phyloP scores from a whole-genome alignment of 2,329 filamentous ascomycete species.

The Madurella fahalii region DNA sequence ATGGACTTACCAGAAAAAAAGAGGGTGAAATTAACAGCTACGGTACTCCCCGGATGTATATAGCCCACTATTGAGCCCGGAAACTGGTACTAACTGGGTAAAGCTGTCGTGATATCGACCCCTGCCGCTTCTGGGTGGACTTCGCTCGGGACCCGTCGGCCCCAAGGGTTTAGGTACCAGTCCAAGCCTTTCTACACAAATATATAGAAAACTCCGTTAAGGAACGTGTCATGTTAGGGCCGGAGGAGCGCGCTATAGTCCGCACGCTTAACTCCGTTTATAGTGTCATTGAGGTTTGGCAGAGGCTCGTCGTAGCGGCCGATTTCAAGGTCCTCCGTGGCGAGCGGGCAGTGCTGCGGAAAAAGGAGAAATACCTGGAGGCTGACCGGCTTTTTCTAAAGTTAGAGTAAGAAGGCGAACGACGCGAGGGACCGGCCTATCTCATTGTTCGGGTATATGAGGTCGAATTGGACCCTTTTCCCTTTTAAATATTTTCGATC shows the following conservation, averaged over 20 bases:
- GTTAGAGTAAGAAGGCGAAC: slow-evolving; percentile 8
- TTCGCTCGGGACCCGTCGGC: slow-evolving; percentile 1
- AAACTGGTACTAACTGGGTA: neutral
- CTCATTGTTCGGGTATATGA: slow-evolving; percentile 5
- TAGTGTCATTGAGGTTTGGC: slow-evolving; percentile 11
- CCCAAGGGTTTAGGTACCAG: neutral
- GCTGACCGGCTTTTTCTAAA: slow-evolving; percentile 3
- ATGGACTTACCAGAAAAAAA: slow-evolving; percentile 1
- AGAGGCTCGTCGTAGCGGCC: slow-evolving; percentile 5
- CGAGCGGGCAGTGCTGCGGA: neutral
- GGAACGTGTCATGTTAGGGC: slow-evolving; percentile 8
- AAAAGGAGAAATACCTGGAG: neutral
- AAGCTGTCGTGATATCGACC: neutral
- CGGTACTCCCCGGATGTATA: neutral
- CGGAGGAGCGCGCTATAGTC: slow-evolving; percentile 2
- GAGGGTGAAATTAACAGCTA: no score
- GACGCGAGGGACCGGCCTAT: slow-evolving; percentile 8
- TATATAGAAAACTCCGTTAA: slow-evolving; percentile 3
- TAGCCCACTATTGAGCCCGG: neutral
- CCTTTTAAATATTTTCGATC: neutral
- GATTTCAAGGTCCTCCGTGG: slow-evolving; percentile 9
- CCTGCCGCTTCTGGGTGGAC: slow-evolving; percentile 4
- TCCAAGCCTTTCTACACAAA: neutral
- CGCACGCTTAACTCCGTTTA: slow-evolving; percentile 2
- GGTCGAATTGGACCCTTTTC: neutral